These are phyloP conservation scores for Curvularia verruculosa DNA, from an alignment of 2,329 filamentous ascomycete species.

Conservation along the genomic window DNA sequence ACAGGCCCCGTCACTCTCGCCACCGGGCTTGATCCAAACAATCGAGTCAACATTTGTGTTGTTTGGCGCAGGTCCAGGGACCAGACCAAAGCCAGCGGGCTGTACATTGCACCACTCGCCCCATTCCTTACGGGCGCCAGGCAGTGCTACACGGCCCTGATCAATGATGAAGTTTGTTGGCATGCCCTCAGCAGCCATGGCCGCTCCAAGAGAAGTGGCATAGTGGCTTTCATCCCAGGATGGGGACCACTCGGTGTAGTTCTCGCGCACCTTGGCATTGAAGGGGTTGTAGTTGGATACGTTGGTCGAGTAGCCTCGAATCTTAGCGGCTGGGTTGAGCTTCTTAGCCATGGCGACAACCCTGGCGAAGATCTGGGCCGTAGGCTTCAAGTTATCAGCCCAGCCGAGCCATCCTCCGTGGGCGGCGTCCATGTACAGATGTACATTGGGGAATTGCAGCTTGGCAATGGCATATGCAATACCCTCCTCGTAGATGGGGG, in stretches of 20 bases:
- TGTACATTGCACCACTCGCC: conserved; percentile 41
- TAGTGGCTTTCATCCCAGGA: conserved; percentile 37
- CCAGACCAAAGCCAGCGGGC: conserved; percentile 30
- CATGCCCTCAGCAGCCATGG: conserved; percentile 32
- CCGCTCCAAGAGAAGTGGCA: conserved; percentile 26
- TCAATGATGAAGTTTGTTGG: conserved; percentile 39
- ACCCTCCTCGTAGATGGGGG: conserved; percentile 36
- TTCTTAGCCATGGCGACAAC: conserved; percentile 34
- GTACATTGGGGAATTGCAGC: conserved; percentile 36
- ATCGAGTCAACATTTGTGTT: conserved; percentile 36
- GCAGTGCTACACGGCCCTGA: conserved; percentile 34
- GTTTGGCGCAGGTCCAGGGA: conserved; percentile 25
- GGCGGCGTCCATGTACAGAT: conserved; percentile 39
- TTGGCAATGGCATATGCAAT: conserved; percentile 40
- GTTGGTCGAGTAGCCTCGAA: conserved; percentile 36
- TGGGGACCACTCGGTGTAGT: conserved; percentile 34
- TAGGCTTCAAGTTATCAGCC: conserved; percentile 38
- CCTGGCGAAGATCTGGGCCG: conserved; percentile 32
- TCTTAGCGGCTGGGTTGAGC: conserved; percentile 29
- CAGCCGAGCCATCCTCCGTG: conserved; percentile 41
- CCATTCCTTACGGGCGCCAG: conserved; percentile 33
- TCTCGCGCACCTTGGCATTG: conserved; percentile 30
- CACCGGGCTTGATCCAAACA: conserved; percentile 43
- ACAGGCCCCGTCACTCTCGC: conserved; percentile 37
- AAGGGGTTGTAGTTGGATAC: conserved; percentile 40